Evolutionary conservation across 805 yeast genomes (phyloP), one percentile per base, ranked within the genome.

Genomic region (Metschnikowia dekortorum): DNA sequence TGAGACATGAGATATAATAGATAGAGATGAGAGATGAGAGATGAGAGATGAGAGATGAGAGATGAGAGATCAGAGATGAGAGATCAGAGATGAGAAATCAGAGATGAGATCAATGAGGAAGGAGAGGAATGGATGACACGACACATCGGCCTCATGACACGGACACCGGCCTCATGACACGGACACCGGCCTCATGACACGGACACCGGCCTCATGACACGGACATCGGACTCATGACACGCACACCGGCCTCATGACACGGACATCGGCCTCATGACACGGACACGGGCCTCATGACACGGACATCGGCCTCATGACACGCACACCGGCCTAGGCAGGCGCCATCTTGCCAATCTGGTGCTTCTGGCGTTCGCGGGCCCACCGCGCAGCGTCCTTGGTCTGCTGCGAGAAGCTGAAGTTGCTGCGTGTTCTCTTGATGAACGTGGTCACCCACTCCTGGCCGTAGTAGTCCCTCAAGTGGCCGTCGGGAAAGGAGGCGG

Each of bases 311-410:
- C 22, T 18, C 22, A 22, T 22, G 22, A 4, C 22, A 22, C 22
- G 22, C 3, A 1, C 22, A 22, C 22, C 22, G 22, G 22, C 22
- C 22, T 22, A 22, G 22, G 22, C 22, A 22, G 46, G 50, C 41
- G 8, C n/a, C 18, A 22, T 31, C 42, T 34, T 51, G 26, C 47
- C 54, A 18, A 48, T 42, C 14, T 71, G 75, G 52, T 73, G 71
- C 68, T 80, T 81, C 65, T 81, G 88, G 70, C 85, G 96, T 61
- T 87, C 96, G 59, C 94, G 81, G 13, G 99, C 97, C 98, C 98
- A 94, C 70, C 91, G 82, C 8, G 97, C 97, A n/a, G 96, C 88
- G 62, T 87, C 94, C 65, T 81, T 83, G 10, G 97, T 89, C 49
- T 77, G 71, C 59, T 80, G 81, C 34, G 82, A 74, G 63, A 83